Evolutionary conservation across 495 filamentous ascomycete genomes (phyloP).

Genomic region (Niebla homalea): DNA sequence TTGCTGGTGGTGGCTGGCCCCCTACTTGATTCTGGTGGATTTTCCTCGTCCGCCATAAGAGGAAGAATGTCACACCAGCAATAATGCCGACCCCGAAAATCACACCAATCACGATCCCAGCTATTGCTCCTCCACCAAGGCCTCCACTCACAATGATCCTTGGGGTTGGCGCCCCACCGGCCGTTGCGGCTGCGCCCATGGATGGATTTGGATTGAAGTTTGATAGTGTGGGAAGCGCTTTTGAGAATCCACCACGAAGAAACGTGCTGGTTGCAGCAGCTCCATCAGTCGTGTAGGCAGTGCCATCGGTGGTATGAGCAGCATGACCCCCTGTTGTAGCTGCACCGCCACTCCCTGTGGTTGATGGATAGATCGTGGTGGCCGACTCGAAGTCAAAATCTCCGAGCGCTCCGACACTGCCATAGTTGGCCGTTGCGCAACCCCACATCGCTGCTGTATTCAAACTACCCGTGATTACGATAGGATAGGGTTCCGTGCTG

Average conservation of each 20-base stretch:
- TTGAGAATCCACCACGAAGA: background rate
- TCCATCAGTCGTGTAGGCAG: no score
- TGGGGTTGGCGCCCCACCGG: background rate
- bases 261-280: background rate
- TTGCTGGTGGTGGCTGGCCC: background rate
- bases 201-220: background rate
- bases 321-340: background rate
- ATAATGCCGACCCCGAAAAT: background rate
- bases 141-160: background rate
- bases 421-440: background rate
- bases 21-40: background rate
- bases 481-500: background rate
- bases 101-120: background rate
- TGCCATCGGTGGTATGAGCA: background rate
- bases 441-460: background rate
- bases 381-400: background rate
- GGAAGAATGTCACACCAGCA: background rate
- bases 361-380: background rate
- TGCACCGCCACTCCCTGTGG: background rate
- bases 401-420: background rate
- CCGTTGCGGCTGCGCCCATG: no score
- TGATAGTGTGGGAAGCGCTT: background rate
- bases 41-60: background rate
- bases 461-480: background rate
- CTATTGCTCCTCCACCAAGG: background rate